Evolutionary conservation across 352 stramenopile species (phyloP).

Genomic region (Pythium brachiatum): DNA sequence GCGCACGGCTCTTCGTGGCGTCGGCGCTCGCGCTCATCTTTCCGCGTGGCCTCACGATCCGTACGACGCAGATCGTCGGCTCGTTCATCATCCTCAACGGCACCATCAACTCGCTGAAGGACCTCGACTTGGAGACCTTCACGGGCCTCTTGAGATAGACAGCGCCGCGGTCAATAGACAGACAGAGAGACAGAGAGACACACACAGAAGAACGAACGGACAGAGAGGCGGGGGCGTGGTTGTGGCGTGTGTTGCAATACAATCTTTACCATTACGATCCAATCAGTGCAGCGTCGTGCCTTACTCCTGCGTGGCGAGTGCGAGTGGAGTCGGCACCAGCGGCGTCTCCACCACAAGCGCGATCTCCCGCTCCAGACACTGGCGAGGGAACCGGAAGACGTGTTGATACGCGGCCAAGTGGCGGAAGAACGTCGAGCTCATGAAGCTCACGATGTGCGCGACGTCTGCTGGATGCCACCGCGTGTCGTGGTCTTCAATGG

Average conservation of each 20-base stretch:
- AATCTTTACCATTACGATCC: neutral
- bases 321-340: slow-evolving; percentile 36
- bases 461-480: slow-evolving; percentile 36
- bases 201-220: neutral
- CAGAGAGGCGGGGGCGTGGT: neutral
- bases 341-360: slow-evolving; percentile 47
- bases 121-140: slow-evolving; percentile 60
- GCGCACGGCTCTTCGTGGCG: slow-evolving; percentile 62
- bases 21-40: slow-evolving; percentile 82
- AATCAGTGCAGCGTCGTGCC: too few species aligned
- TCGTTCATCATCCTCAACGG: slow-evolving; percentile 94
- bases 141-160: slow-evolving; percentile 33
- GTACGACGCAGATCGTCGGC: slow-evolving; percentile 90
- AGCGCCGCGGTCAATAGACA: neutral
- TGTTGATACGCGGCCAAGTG: slow-evolving; percentile 63
- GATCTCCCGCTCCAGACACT: slow-evolving; percentile 29
- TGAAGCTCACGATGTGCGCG: slow-evolving; percentile 57
- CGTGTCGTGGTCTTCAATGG: slow-evolving; percentile 19
- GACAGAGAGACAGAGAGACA: neutral
- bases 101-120: slow-evolving; percentile 90
- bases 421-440: slow-evolving; percentile 67
- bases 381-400: slow-evolving; percentile 36
- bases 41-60: slow-evolving; percentile 86
- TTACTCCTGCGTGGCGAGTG: slow-evolving; percentile 6
- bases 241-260: neutral